phyloP scores from a whole-genome alignment of 2,329 filamentous ascomycete species.

The Setomelanomma holmii region DNA sequence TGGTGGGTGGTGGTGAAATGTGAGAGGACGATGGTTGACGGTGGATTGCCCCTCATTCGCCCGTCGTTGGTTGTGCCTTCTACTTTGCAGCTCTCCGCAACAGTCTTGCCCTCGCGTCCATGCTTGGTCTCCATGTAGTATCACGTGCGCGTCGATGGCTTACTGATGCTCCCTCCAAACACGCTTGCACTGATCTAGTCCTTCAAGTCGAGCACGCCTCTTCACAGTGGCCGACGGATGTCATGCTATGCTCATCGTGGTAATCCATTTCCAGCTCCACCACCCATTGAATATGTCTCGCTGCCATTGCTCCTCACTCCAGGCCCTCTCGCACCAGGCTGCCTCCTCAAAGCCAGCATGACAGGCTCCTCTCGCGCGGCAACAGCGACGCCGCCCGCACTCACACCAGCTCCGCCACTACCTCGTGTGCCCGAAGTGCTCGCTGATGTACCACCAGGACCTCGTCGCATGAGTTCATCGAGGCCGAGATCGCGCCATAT shows the following conservation, averaged over 20 bases:
- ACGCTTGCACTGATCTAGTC: no score
- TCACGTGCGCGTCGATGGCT: no score
- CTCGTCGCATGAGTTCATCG: conserved; percentile 72
- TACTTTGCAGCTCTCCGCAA: background rate
- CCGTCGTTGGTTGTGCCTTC: background rate
- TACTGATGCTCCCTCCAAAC: no score
- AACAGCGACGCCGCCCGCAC: conserved; percentile 12
- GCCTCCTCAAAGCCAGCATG: conserved; percentile 38
- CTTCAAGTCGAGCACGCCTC: no score
- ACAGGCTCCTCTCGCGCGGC: conserved; percentile 35
- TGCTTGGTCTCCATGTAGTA: background rate
- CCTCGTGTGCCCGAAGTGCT: conserved; percentile 8
- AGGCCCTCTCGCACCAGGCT: conserved; percentile 32
- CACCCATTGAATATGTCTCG: conserved; percentile 17
- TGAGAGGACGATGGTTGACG: background rate
- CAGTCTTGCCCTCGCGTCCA: no score
- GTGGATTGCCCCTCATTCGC: background rate
- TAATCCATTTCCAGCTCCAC: conserved; percentile 41
- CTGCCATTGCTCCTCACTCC: conserved; percentile 15
- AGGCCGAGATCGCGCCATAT: conserved; percentile 82
- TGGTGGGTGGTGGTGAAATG: background rate
- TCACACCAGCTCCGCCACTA: conserved; percentile 7
- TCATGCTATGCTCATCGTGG: conserved; percentile 43
- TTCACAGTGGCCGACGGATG: no score
- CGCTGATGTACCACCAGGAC: conserved; percentile 51